Conservation (phyloP, 192 early-diverging fungal species). For the Spinellus fusiger region DNA sequence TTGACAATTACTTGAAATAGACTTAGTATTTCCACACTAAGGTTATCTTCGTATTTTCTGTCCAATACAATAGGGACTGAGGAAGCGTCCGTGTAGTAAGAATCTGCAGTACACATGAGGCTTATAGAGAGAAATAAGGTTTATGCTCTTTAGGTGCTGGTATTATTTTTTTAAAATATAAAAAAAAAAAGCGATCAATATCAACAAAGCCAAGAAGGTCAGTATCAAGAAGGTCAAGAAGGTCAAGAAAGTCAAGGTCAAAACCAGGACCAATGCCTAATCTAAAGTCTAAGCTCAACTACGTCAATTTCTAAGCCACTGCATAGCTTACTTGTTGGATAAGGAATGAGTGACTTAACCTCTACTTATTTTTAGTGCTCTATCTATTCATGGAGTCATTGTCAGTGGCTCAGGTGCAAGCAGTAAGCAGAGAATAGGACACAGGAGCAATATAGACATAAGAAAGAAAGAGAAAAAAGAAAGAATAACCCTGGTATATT, state of each 20-base stretch:
- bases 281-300: neutral
- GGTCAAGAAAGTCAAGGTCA: neutral
- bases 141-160: too few species aligned
- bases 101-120: neutral
- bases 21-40: neutral
- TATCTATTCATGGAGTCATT: too few species aligned
- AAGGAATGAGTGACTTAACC: too few species aligned
- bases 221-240: neutral
- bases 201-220: neutral
- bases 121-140: too few species aligned
- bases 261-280: too few species aligned
- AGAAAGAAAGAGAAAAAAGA: too few species aligned
- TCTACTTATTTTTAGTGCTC: too few species aligned
- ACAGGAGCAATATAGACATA: too few species aligned
- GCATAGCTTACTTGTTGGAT: neutral
- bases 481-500: neutral
- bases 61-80: neutral
- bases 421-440: too few species aligned
- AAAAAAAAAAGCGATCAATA: neutral
- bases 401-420: neutral
- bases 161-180: neutral
- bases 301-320: slow-evolving; percentile 1
- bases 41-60: neutral
- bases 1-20: neutral
- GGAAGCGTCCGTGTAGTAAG: neutral